These are phyloP conservation scores for Hevea brasiliensis DNA, from an alignment of 345 rosid genomes.

Conservation along the genomic window DNA sequence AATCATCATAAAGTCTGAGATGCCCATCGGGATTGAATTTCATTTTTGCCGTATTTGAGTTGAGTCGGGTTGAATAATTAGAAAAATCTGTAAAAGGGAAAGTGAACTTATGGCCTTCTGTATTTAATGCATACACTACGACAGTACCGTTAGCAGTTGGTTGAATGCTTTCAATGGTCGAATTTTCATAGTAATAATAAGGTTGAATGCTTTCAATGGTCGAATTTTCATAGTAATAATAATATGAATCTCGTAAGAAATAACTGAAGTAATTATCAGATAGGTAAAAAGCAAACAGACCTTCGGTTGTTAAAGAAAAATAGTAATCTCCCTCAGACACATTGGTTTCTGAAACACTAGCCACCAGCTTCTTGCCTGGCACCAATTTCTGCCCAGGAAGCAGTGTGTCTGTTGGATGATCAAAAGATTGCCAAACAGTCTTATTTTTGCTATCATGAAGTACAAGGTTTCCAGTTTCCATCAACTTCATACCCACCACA, in stretches of 20 bases:
- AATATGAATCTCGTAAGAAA: no score
- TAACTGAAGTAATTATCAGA: background rate
- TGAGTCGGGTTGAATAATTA: no score
- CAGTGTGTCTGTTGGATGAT: slow-evolving; percentile 9
- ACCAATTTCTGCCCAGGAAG: slow-evolving; percentile 2
- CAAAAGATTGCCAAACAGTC: slow-evolving; percentile 17
- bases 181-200: no score
- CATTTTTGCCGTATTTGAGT: background rate
- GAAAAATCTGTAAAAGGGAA: no score
- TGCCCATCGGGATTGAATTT: slow-evolving; percentile 15
- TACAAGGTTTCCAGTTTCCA: slow-evolving; percentile 10
- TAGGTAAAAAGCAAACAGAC: slow-evolving; percentile 3
- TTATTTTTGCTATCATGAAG: background rate
- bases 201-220: no score
- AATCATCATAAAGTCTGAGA: background rate
- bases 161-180: no score
- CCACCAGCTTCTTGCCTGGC: slow-evolving; percentile 1
- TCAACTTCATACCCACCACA: slow-evolving; percentile 2
- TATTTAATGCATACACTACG: no score
- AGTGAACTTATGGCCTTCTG: no score
- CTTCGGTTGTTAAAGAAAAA: background rate
- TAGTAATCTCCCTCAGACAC: slow-evolving; percentile 2
- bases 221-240: no score
- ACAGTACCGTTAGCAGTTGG: no score
- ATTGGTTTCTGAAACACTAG: slow-evolving; percentile 4